Evolutionary conservation across 177 flowering plant genomes (phyloP).

Genomic region (Viscum album): DNA sequence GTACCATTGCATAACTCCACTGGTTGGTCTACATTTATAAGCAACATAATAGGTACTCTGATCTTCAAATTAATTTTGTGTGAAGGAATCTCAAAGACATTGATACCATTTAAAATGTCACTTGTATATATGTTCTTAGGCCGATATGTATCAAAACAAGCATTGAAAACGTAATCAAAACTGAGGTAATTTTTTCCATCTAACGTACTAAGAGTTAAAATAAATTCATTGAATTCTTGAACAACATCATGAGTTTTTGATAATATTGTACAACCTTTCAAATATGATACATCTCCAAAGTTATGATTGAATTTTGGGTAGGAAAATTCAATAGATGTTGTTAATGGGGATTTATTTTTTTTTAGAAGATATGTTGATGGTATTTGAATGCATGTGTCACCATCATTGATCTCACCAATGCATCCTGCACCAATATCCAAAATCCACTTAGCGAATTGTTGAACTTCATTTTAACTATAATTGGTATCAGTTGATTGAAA

Average conservation of each 20-base stretch:
- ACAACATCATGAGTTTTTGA: constrained; percentile 1
- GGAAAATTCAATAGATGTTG: neutral
- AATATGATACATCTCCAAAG: neutral
- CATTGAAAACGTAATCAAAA: too few relatives aligned
- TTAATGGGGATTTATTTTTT: neutral
- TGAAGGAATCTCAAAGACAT: neutral
- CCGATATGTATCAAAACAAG: too few relatives aligned
- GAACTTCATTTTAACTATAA: neutral
- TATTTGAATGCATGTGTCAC: neutral
- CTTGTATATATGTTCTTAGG: too few relatives aligned
- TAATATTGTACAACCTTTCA: constrained; percentile 6
- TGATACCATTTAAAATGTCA: neutral
- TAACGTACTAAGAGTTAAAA: too few relatives aligned
- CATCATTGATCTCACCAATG: neutral
- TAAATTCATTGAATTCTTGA: neutral
- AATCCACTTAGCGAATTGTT: neutral
- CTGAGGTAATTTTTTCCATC: too few relatives aligned
- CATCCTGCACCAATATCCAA: neutral
- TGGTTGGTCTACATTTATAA: constrained; percentile 1
- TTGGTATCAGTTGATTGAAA: neutral
- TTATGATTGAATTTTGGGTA: neutral
- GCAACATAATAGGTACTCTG: constrained; percentile 1
- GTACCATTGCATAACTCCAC: constrained; percentile 10
- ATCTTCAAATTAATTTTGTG: neutral
- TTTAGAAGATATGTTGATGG: neutral